Percentiles rank a stretch among this genome's conserved stretches.
Evolutionary conservation across 2,329 filamentous ascomycete genomes (phyloP).

Genomic region (Aspergillus intermedius): DNA sequence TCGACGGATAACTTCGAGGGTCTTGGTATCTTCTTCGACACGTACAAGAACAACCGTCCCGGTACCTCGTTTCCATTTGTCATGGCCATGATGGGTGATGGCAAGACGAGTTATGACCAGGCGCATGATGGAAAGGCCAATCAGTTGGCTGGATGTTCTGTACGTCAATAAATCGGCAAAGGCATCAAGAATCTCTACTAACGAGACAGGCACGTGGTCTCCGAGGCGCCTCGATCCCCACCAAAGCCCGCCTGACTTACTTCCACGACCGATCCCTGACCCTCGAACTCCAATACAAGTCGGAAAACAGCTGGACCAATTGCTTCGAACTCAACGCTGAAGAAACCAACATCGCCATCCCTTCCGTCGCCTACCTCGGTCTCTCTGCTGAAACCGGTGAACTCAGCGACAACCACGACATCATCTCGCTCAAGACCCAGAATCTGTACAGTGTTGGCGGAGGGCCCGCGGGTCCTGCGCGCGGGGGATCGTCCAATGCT

Average conservation of each 20-base stretch:
- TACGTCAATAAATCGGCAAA: slow-evolving; percentile 29
- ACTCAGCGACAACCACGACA: slow-evolving; percentile 95
- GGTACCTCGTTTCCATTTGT: slow-evolving; percentile 95
- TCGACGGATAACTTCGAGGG: slow-evolving; percentile 85
- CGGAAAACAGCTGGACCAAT: slow-evolving; percentile 75
- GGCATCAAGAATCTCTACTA: background rate
- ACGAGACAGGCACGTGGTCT: slow-evolving; percentile 65
- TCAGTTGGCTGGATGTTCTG: slow-evolving; percentile 88
- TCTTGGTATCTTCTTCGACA: slow-evolving; percentile 92
- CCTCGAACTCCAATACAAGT: slow-evolving; percentile 91
- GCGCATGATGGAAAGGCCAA: slow-evolving; percentile 88
- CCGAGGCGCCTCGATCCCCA: slow-evolving; percentile 70
- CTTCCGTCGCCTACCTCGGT: slow-evolving; percentile 60
- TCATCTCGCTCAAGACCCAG: slow-evolving; percentile 75
- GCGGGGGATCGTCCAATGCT: slow-evolving; percentile 13
- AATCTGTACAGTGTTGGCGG: slow-evolving; percentile 66
- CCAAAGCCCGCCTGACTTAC: slow-evolving; percentile 84
- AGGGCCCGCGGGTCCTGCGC: slow-evolving; percentile 19
- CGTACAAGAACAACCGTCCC: slow-evolving; percentile 98
- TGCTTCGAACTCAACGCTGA: slow-evolving; percentile 70
- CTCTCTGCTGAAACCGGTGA: slow-evolving; percentile 79
- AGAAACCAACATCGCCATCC: slow-evolving; percentile 65
- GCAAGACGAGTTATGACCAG: slow-evolving; percentile 83
- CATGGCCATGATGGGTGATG: slow-evolving; percentile 97
- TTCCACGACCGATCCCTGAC: slow-evolving; percentile 91